Evolutionary conservation across 2,329 filamentous ascomycete genomes (phyloP).

Genomic region (Stagonosporopsis vannaccii): DNA sequence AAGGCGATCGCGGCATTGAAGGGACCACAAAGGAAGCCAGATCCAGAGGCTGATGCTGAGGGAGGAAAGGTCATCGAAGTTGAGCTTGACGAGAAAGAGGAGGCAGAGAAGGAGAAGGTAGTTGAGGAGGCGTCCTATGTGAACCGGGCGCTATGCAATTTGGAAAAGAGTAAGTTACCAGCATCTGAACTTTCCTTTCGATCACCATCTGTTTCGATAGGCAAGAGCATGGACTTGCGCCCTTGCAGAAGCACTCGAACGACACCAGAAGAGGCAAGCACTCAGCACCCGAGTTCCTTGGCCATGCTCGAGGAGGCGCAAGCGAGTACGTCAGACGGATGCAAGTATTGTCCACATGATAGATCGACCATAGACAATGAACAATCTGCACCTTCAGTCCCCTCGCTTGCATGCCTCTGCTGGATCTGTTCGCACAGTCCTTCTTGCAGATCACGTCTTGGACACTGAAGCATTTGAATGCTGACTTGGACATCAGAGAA

Average conservation of each 20-base stretch:
- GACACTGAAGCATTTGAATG: neutral
- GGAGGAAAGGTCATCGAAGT: conserved; percentile 53
- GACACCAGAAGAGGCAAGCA: neutral
- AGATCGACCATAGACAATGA: conserved; percentile 9
- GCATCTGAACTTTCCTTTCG: neutral
- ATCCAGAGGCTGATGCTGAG: conserved; percentile 50
- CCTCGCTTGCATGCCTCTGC: conserved; percentile 3
- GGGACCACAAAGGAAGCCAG: conserved; percentile 59
- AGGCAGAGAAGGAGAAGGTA: conserved; percentile 65
- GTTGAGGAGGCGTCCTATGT: conserved; percentile 79
- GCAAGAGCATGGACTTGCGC: neutral
- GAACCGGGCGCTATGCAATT: conserved; percentile 89
- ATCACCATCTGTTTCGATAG: neutral
- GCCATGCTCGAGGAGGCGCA: neutral
- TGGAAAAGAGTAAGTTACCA: conserved; percentile 71
- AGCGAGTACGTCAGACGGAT: conserved; percentile 8
- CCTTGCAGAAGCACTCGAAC: neutral
- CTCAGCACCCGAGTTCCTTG: neutral
- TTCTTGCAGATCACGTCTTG: neutral
- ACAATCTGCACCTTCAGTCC: conserved; percentile 8
- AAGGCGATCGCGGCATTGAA: conserved; percentile 81
- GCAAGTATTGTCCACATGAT: conserved; percentile 6
- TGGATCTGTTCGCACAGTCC: neutral
- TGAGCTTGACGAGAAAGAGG: conserved; percentile 65
- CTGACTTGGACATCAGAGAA: conserved; percentile 65